These are phyloP conservation scores for Pythium rishiriense DNA, from an alignment of 352 stramenopile species.

Conservation along the genomic window DNA sequence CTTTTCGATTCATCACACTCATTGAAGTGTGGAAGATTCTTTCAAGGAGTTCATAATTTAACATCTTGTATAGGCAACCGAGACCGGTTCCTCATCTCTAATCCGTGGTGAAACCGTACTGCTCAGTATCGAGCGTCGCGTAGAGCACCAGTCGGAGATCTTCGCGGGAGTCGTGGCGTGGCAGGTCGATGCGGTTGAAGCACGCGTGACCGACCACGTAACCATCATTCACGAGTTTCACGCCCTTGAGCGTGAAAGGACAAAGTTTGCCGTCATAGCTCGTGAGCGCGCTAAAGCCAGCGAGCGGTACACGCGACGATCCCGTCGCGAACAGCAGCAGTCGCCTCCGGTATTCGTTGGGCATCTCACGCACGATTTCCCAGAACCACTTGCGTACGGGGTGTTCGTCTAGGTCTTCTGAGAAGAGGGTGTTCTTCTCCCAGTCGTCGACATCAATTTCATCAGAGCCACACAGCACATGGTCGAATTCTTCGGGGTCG, in stretches of 20 bases:
- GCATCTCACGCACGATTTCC: conserved; percentile 92
- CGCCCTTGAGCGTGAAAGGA: conserved; percentile 70
- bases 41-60: conserved; percentile 13
- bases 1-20: not conserved
- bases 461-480: conserved; percentile 95
- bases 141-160: conserved; percentile 64
- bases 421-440: conserved; percentile 82
- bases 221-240: conserved; percentile 29
- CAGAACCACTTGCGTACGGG: conserved; percentile 90
- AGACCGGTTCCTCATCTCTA: conserved; percentile 7
- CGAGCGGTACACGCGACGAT: conserved; percentile 73
- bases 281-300: conserved; percentile 69
- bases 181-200: conserved; percentile 93
- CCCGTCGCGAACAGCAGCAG: conserved; percentile 84
- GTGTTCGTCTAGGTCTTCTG: conserved; percentile 44
- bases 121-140: conserved; percentile 45
- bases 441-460: conserved; percentile 97
- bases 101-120: conserved; percentile 66
- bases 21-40: not conserved
- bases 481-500: conserved; percentile 97
- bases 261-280: conserved; percentile 81
- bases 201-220: conserved; percentile 53
- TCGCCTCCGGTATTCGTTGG: conserved; percentile 68
- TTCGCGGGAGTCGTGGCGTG: conserved; percentile 86
- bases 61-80: not conserved